Evolutionary conservation across 345 rosid genomes (phyloP).

Genomic region (Syzygium grande): DNA sequence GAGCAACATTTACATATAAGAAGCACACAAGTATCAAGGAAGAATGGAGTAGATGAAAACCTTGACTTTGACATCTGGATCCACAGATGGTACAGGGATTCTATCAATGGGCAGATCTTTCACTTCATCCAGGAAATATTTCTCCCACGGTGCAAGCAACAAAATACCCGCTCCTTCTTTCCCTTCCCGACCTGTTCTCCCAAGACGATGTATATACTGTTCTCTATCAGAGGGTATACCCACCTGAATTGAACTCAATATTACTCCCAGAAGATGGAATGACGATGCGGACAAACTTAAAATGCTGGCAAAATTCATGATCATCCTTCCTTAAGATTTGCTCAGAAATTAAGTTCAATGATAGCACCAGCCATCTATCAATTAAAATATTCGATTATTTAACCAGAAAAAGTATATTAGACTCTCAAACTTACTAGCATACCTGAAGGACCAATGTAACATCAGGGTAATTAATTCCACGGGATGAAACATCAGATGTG

Average conservation of each 20-base stretch:
- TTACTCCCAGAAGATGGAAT: background rate
- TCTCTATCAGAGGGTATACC: constrained; percentile 77
- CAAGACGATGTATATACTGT: constrained; percentile 83
- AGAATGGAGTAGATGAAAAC: constrained; percentile 17
- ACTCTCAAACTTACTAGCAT: background rate
- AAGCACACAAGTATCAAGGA: background rate
- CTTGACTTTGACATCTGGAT: constrained; percentile 49
- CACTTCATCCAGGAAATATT: constrained; percentile 75
- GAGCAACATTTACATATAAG: background rate
- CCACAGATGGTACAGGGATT: constrained; percentile 44
- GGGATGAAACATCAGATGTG: constrained; percentile 90
- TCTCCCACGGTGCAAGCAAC: constrained; percentile 93
- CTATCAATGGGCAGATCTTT: constrained; percentile 75
- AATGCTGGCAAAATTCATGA: background rate
- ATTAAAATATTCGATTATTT: background rate
- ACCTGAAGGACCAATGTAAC: constrained; percentile 98
- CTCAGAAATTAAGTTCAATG: background rate
- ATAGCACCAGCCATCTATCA: background rate
- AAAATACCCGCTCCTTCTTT: constrained; percentile 82
- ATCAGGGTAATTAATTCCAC: constrained; percentile 94
- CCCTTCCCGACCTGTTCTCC: constrained; percentile 88
- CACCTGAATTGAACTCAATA: constrained; percentile 29
- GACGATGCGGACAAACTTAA: background rate
- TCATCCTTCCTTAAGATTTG: background rate
- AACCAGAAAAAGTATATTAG: background rate